A percentile compares a stretch with the other conserved stretches of the same genome.
phyloP scores from a whole-genome alignment of 1,139 yeast species.

The Hyphopichia wangnamkhiaoensis region DNA sequence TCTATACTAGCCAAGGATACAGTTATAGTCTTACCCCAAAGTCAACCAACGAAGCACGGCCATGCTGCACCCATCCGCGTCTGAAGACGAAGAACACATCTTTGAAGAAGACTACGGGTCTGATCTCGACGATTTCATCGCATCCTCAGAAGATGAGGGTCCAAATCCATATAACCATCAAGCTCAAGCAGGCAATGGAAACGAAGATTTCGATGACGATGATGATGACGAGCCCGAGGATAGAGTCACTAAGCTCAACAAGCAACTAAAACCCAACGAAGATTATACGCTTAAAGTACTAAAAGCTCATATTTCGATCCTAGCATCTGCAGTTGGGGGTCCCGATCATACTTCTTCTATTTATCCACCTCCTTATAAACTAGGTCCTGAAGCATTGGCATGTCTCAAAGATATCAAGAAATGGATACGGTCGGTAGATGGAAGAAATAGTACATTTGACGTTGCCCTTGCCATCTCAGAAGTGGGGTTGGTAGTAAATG shows the following conservation, averaged over 20 bases:
- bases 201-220: conserved; percentile 13
- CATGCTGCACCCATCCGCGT: neutral
- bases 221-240: conserved; percentile 23
- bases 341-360: conserved; percentile 55
- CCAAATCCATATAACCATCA: neutral
- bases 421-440: conserved; percentile 88
- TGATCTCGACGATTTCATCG: conserved; percentile 9
- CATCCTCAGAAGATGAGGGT: conserved; percentile 3
- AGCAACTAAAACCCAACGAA: conserved; percentile 35
- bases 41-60: no score
- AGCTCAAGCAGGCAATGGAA: conserved; percentile 1
- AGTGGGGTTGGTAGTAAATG: conserved; percentile 70
- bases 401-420: conserved; percentile 84
- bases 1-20: no score
- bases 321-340: conserved; percentile 84
- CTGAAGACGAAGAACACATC: conserved; percentile 1
- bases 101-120: conserved; percentile 6
- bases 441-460: conserved; percentile 63
- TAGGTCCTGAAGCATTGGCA: conserved; percentile 90
- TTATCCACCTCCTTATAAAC: conserved; percentile 57
- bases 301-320: conserved; percentile 67
- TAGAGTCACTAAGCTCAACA: conserved; percentile 30
- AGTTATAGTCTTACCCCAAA: no score
- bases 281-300: conserved; percentile 47
- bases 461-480: conserved; percentile 91